These are phyloP conservation scores for Aspergillus chevalieri DNA, from an alignment of 2,329 filamentous ascomycete genomes.

Conservation along the genomic window DNA sequence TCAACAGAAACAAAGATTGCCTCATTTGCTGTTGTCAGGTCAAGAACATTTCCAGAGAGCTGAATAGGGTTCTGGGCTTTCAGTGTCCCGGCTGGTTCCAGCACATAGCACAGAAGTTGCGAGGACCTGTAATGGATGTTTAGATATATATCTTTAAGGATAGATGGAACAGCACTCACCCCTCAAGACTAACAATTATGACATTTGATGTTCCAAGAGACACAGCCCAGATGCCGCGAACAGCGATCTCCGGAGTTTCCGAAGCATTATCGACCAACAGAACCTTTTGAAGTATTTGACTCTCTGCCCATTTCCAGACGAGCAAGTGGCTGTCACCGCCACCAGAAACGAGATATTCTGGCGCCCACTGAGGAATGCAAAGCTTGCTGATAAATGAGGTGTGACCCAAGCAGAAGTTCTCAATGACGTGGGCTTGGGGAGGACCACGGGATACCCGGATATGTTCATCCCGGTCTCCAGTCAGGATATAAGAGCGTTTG, in stretches of 20 bases:
- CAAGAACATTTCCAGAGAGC: slow-evolving; percentile 61
- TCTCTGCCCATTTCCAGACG: slow-evolving; percentile 71
- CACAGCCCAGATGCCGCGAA: slow-evolving; percentile 48
- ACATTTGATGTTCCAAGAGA: slow-evolving; percentile 21
- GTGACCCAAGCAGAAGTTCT: slow-evolving; percentile 84
- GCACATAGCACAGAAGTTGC: slow-evolving; percentile 61
- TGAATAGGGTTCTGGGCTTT: slow-evolving; percentile 46
- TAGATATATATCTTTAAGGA: not conserved
- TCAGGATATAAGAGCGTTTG: slow-evolving; percentile 56
- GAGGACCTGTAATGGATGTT: slow-evolving; percentile 46
- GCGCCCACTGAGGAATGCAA: slow-evolving; percentile 53
- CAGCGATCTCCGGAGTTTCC: slow-evolving; percentile 32
- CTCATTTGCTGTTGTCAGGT: slow-evolving; percentile 36
- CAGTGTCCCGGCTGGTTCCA: slow-evolving; percentile 48
- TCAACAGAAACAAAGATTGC: slow-evolving; percentile 49
- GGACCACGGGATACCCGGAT: slow-evolving; percentile 78
- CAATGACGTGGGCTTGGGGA: slow-evolving; percentile 81
- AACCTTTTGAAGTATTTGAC: slow-evolving; percentile 27
- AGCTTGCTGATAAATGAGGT: slow-evolving; percentile 75
- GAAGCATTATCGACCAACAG: slow-evolving; percentile 17
- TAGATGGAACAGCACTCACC: slow-evolving; percentile 38
- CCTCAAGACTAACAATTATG: slow-evolving; percentile 53
- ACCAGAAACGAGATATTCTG: slow-evolving; percentile 69
- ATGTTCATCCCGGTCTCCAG: slow-evolving; percentile 69
- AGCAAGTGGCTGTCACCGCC: slow-evolving; percentile 76